Evolutionary conservation across 768 basidiomycete species (phyloP).

Genomic region (Collybiopsis luxurians): DNA sequence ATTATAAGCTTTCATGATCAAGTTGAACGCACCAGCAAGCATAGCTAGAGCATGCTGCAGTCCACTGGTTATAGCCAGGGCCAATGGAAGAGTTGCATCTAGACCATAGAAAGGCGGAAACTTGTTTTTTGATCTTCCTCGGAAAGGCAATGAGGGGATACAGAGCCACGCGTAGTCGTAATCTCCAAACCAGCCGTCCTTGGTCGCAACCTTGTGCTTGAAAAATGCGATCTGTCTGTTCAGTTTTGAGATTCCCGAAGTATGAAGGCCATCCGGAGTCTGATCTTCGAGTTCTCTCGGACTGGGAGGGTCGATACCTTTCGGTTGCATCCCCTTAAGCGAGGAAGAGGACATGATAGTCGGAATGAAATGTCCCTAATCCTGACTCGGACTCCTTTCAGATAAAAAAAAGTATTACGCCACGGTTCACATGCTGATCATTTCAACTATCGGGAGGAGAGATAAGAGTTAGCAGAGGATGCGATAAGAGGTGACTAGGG

Average conservation of each 20-base stretch:
- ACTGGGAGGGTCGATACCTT: background rate
- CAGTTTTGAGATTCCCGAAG: too few relatives aligned
- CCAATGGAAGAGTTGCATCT: conserved; percentile 67
- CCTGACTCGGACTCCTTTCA: too few relatives aligned
- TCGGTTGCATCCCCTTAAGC: background rate
- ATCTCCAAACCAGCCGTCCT: conserved; percentile 79
- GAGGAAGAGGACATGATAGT: background rate
- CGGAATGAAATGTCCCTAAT: too few relatives aligned
- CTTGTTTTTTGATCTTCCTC: conserved; percentile 27
- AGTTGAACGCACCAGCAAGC: conserved; percentile 44
- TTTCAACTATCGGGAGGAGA: too few relatives aligned
- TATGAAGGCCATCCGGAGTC: background rate
- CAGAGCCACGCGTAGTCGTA: conserved; percentile 81
- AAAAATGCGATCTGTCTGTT: background rate
- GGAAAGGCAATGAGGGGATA: conserved; percentile 63
- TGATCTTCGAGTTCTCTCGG: background rate
- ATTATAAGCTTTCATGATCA: background rate
- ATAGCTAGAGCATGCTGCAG: conserved; percentile 78
- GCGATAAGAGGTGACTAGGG: too few relatives aligned
- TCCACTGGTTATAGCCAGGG: conserved; percentile 71
- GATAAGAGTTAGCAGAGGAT: too few relatives aligned
- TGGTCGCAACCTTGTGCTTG: conserved; percentile 33
- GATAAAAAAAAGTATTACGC: too few relatives aligned
- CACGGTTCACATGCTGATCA: too few relatives aligned
- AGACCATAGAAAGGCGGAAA: conserved; percentile 75